Conservation (phyloP, 148 eudicot genomes). For the Vaccinium corymbosum region DNA sequence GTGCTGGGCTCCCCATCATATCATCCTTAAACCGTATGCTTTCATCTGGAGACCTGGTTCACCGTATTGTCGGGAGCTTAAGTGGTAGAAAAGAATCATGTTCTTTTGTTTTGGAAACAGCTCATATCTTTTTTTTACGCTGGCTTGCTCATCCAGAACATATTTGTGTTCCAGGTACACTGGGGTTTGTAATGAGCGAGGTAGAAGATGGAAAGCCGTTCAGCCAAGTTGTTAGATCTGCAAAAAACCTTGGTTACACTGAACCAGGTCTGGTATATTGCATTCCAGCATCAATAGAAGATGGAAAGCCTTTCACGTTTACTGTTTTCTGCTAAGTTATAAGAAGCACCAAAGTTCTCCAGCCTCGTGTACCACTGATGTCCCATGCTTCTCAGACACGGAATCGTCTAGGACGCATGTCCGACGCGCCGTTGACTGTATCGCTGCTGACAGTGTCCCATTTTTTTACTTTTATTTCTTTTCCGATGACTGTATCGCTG, state of each 20-base stretch:
- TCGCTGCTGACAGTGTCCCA: neutral
- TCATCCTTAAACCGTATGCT: conserved; percentile 73
- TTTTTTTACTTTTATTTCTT: neutral
- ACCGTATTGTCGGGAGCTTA: conserved; percentile 78
- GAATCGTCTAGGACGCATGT: neutral
- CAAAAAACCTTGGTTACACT: conserved; percentile 86
- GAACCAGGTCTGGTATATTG: conserved; percentile 70
- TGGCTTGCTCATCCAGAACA: neutral
- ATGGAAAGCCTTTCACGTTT: neutral
- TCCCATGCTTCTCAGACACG: neutral
- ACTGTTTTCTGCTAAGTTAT: neutral
- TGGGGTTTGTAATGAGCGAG: conserved; percentile 97
- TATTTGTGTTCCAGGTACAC: conserved; percentile 52
- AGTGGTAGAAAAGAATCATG: conserved; percentile 50
- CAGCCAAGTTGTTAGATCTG: conserved; percentile 86
- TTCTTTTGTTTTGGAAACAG: neutral
- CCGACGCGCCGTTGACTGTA: neutral
- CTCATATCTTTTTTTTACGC: neutral
- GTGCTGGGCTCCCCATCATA: conserved; percentile 95
- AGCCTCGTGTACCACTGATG: neutral
- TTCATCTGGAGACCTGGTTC: conserved; percentile 79
- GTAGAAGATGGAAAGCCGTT: conserved; percentile 84
- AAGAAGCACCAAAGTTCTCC: neutral
- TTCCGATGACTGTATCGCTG: too few species aligned
- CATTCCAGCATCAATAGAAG: neutral